Percentiles rank a stretch among this genome's conserved stretches.
phyloP scores from a whole-genome alignment of 495 filamentous ascomycete species.

The Pyrenopolyporus hunteri region DNA sequence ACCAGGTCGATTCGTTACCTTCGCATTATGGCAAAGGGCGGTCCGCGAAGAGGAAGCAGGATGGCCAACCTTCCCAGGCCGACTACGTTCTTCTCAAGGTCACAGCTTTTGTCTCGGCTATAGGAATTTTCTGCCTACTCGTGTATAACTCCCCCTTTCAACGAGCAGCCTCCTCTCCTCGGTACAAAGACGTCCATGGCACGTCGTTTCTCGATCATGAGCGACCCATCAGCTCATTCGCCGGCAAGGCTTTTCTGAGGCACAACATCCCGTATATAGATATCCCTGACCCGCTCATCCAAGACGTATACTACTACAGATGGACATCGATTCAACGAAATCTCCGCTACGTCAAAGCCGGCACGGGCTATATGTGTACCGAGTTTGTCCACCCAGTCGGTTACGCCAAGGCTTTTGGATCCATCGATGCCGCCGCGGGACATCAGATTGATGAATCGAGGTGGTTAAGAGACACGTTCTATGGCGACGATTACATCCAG shows the following conservation, averaged over 20 bases:
- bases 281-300: conserved; percentile 49
- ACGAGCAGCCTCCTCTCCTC: neutral
- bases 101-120: conserved; percentile 14
- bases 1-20: neutral
- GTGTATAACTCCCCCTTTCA: conserved; percentile 1
- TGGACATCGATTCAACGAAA: conserved; percentile 51
- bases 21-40: neutral
- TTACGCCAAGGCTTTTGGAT: conserved; percentile 47
- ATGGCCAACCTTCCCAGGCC: conserved; percentile 11
- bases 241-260: conserved; percentile 39
- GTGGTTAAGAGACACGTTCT: conserved; percentile 51
- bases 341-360: conserved; percentile 48
- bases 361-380: conserved; percentile 52
- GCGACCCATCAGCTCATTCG: conserved; percentile 42
- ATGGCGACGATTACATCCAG: conserved; percentile 51
- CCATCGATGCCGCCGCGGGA: conserved; percentile 50
- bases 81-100: conserved; percentile 24
- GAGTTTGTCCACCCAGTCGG: conserved; percentile 52
- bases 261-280: conserved; percentile 59
- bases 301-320: conserved; percentile 57
- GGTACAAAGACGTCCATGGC: conserved; percentile 2
- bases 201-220: conserved; percentile 45
- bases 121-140: conserved; percentile 24
- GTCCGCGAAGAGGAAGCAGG: neutral
- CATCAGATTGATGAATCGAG: conserved; percentile 56